These are phyloP conservation scores for Fusarium vanettenii DNA, from an alignment of 2,329 filamentous ascomycete genomes.

Conservation along the genomic window DNA sequence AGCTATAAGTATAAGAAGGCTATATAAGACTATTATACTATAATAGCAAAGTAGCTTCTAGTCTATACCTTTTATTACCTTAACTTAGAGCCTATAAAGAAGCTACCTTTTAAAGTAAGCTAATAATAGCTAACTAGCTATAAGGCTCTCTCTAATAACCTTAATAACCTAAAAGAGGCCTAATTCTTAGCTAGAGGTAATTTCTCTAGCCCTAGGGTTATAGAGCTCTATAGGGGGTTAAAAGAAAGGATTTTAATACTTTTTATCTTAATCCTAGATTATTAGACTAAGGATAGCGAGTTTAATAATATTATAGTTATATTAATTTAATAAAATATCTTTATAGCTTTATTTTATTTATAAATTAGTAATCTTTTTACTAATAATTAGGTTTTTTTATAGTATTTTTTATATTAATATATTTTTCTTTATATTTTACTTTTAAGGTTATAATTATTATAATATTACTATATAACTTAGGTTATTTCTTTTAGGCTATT, in stretches of 20 bases:
- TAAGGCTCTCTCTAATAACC: neutral
- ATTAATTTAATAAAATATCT: no score
- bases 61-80: neutral
- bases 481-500: no score
- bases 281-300: neutral
- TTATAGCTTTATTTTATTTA: no score
- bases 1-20: neutral
- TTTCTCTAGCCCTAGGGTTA: neutral
- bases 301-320: neutral
- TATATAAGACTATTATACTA: neutral
- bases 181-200: neutral
- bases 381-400: no score
- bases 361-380: no score
- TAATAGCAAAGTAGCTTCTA: neutral
- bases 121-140: neutral
- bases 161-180: neutral
- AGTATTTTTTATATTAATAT: no score
- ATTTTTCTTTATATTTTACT: no score
- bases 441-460: no score
- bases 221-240: neutral
- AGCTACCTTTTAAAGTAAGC: neutral
- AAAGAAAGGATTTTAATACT: neutral
- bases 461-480: no score
- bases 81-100: neutral
- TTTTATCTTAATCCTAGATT: neutral